Conservation (phyloP, 2,329 filamentous ascomycete genomes). For the Fusarium secorum region DNA sequence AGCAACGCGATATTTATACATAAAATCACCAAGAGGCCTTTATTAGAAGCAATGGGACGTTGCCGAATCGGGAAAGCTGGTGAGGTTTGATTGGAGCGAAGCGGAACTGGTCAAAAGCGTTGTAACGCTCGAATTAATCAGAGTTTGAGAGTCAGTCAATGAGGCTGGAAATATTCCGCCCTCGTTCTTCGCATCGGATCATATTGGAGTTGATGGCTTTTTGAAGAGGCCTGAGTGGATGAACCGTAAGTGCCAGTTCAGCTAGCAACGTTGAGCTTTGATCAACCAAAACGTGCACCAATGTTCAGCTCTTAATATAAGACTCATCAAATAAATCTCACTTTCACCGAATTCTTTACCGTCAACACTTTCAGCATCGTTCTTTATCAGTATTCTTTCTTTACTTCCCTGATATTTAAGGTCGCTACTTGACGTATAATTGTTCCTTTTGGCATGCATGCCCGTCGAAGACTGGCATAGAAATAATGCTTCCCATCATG, state of each 20-base stretch:
- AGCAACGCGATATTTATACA: background rate
- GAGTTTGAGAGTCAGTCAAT: background rate
- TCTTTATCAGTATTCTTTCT: rapidly evolving
- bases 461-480: rapidly evolving
- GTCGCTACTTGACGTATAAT: rapidly evolving
- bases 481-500: rapidly evolving
- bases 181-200: background rate
- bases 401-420: rapidly evolving
- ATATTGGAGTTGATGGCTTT: background rate
- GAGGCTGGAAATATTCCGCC: background rate
- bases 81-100: background rate
- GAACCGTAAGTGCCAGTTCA: background rate
- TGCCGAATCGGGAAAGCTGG: background rate
- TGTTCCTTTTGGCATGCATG: rapidly evolving
- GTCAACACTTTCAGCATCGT: background rate
- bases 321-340: background rate
- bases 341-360: rapidly evolving
- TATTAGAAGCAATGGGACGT: rapidly evolving
- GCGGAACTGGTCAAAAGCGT: background rate
- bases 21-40: too few relatives aligned
- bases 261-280: background rate
- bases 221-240: background rate
- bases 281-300: rapidly evolving
- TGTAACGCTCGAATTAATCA: background rate
- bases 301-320: background rate